Base-by-base conservation (phyloP, 257 asterid species). In the Anisodus tanguticus region DNA sequence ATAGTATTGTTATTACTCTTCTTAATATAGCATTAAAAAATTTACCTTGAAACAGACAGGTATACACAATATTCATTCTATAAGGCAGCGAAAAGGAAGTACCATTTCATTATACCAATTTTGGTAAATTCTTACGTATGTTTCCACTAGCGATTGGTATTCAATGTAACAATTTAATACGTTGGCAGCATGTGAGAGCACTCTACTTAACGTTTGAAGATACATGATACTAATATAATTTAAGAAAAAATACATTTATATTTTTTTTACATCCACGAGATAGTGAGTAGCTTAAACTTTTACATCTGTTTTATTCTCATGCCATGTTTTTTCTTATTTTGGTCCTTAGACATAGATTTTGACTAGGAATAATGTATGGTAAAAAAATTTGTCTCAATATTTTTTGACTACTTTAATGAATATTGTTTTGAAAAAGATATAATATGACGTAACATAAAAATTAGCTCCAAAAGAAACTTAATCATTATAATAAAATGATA, bases 61-160 rank as follows among this genome's bases (percentile, higher is more conserved):
- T 4, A 37, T 45, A 19, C 5, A 45, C n/a, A 43, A 71, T 17
- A 45, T 4, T 45, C 58, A 71, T 12, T 41, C 45, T 41, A 41
- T 3, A 70, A 19, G 35, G 37, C 79, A 70, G 79, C 57, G 8
- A 70, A 70, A 70, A 37, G 54, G 55, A 37, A 17, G 54, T 8
- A 69, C 8, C 77, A 69, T 26, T 17, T 69, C 78, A 16, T 19
- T 16, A 39, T 69, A 39, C 78, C 78, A 69, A 16, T 37, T 8
- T 39, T 69, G 31, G 15, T 16, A 39, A 69, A 69, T 69, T 69
- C 8, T 39, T 69, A 16, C 78, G 78, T 69, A 69, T 39, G 78
- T 39, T 16, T 8, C 78, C 31, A 69, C 78, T 69, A 5, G 22
- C 53, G 16, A 3, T 39, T 69, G 78, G 26, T 39, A 15, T 69